phyloP scores from a whole-genome alignment of 129 eudicot species.

The Daucus carota region DNA sequence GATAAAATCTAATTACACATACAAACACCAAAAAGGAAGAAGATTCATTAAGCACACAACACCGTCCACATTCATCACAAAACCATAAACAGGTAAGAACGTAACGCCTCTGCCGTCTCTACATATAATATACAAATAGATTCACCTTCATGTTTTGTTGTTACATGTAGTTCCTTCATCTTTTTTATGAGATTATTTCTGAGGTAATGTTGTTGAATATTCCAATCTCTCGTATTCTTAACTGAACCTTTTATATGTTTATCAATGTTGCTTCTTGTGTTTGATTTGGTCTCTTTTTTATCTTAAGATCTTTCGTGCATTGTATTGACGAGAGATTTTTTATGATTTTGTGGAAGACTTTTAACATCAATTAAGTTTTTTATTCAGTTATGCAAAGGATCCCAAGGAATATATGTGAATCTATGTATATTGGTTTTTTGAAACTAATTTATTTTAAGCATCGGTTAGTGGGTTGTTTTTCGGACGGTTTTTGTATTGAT shows the following conservation, averaged over 20 bases:
- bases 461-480: background rate
- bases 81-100: background rate
- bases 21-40: background rate
- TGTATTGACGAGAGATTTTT: background rate
- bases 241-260: too few species aligned
- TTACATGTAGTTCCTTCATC: background rate
- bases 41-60: background rate
- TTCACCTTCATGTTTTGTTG: background rate
- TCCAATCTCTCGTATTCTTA: background rate
- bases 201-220: background rate
- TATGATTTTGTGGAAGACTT: background rate
- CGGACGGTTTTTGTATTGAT: background rate
- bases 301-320: background rate
- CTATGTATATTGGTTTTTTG: background rate
- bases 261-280: background rate
- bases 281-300: background rate
- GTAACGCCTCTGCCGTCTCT: background rate
- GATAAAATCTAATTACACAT: too few species aligned
- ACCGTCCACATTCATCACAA: slow-evolving; percentile 5
- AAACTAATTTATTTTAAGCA: background rate
- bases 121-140: background rate
- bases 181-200: background rate
- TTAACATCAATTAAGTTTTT: background rate
- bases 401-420: background rate
- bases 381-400: background rate